These are phyloP conservation scores for Ochromonas danica DNA, from an alignment of 108 stramenopile genomes.

Conservation along the genomic window DNA sequence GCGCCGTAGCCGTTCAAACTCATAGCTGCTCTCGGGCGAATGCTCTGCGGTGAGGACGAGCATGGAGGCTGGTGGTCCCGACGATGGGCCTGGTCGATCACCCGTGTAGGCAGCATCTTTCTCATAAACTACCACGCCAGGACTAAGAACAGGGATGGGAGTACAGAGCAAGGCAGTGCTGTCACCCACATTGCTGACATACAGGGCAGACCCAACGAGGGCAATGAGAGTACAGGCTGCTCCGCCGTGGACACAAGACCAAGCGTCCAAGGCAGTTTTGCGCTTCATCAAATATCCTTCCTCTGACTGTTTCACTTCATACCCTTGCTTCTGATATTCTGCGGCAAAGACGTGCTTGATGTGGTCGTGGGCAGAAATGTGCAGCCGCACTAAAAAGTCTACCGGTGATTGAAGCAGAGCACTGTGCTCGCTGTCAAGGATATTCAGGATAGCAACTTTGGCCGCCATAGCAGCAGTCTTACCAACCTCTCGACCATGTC, in stretches of 20 bases:
- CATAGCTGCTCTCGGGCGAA: slow-evolving; percentile 55
- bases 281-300: slow-evolving; percentile 44
- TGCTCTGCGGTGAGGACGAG: slow-evolving; percentile 56
- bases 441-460: not conserved
- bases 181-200: slow-evolving; percentile 48
- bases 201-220: slow-evolving; percentile 23
- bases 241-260: slow-evolving; percentile 47
- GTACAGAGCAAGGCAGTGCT: slow-evolving; percentile 40
- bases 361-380: slow-evolving; percentile 31
- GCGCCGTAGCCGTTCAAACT: slow-evolving; percentile 51
- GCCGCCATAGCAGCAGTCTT: slow-evolving; percentile 37
- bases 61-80: not conserved
- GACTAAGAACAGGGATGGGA: not conserved
- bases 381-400: not conserved
- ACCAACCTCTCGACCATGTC: slow-evolving; percentile 52
- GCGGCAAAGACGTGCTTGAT: slow-evolving; percentile 28
- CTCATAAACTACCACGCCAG: not conserved
- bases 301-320: slow-evolving; percentile 32
- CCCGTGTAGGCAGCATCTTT: slow-evolving; percentile 21
- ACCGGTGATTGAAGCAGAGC: slow-evolving; percentile 25
- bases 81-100: slow-evolving; percentile 5
- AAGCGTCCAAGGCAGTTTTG: not conserved
- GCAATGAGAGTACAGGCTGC: slow-evolving; percentile 43
- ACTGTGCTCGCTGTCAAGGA: not conserved
- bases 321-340: slow-evolving; percentile 31